Conservation (phyloP, 2,329 filamentous ascomycete species). For the Atkinsonella texensis region DNA sequence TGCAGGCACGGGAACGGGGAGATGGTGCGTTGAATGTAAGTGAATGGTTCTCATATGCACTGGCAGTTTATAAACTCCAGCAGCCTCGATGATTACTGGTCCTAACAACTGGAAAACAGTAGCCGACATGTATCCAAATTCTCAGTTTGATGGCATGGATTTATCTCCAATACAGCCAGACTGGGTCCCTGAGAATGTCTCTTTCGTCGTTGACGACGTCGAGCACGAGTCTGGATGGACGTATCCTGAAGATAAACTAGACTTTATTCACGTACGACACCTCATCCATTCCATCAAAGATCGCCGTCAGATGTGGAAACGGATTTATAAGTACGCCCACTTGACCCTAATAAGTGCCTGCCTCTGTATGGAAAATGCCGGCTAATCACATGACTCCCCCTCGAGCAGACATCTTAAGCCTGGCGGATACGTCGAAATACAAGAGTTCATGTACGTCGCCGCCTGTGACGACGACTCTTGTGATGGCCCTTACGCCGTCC, state of each 20-base stretch:
- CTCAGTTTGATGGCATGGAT: constrained; percentile 35
- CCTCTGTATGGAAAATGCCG: not conserved
- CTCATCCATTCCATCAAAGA: constrained; percentile 33
- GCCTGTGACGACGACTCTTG: constrained; percentile 34
- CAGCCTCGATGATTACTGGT: not conserved
- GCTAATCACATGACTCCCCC: not conserved
- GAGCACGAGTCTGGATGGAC: constrained; percentile 39
- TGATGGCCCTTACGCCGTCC: constrained; percentile 31
- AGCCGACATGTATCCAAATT: constrained; percentile 32
- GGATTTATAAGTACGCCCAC: constrained; percentile 27
- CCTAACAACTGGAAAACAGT: constrained; percentile 19
- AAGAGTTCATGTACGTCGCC: constrained; percentile 31
- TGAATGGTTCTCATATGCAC: constrained; percentile 4
- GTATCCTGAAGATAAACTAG: constrained; percentile 31
- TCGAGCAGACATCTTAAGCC: constrained; percentile 34
- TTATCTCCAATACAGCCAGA: constrained; percentile 40
- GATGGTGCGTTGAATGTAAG: constrained; percentile 39
- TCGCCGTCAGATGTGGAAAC: constrained; percentile 26
- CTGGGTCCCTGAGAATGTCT: constrained; percentile 38
- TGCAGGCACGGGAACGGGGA: constrained; percentile 37
- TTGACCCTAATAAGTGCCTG: not conserved
- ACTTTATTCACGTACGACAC: constrained; percentile 38
- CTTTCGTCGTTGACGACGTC: constrained; percentile 40
- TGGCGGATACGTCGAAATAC: constrained; percentile 37
- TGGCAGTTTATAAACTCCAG: too few species aligned